Evolutionary conservation across 495 filamentous ascomycete species (phyloP), one percentile per base, ranked within the genome.

Genomic region (Penicillium parvum): DNA sequence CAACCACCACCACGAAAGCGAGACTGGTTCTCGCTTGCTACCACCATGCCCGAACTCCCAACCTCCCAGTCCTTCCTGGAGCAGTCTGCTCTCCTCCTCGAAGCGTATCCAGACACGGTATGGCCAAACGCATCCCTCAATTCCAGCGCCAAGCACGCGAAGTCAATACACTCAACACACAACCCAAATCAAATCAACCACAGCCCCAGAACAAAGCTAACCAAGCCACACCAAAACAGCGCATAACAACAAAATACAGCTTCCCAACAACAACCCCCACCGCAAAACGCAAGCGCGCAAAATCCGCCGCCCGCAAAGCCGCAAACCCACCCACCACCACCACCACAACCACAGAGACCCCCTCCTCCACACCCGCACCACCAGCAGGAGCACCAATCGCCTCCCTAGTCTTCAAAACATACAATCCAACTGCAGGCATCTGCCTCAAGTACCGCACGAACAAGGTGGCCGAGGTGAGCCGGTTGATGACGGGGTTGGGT

Each of bases 401-500:
- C 47, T 75, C 72, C 17, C 80, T 98, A 19, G 83, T 76, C 0
- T 72, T 97, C 20, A 97, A 95, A 69, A 95, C 90, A 11, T 98
- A 79, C 73, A 89, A 96, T 64, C 87, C 92, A 0, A 64, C 64
- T 19, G 82, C 84, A 9, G 92, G 92, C 49, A 78, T 80, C 34
- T 82, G 83, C 40, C 77, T 98, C 23, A 95, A 96, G 65, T 98
- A 96, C 69, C 76, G 78, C 57, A 95, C 92, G 12, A 81, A 85
- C 62, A 95, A 94, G 56, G 83, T 82, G n/a, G 86, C 87, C 12
- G 90, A 96, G 63, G 91, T 98, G 3, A 79, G 82, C 2, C 70
- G 92, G 23, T 62, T 97, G 60, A 76, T 97, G 29, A 79, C 80
- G 23, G 79, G 78, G 28, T 55, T 97, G 47, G 86, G 86, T 2